Base-by-base conservation (phyloP, 768 basidiomycete species). In the Russula olivacea region DNA sequence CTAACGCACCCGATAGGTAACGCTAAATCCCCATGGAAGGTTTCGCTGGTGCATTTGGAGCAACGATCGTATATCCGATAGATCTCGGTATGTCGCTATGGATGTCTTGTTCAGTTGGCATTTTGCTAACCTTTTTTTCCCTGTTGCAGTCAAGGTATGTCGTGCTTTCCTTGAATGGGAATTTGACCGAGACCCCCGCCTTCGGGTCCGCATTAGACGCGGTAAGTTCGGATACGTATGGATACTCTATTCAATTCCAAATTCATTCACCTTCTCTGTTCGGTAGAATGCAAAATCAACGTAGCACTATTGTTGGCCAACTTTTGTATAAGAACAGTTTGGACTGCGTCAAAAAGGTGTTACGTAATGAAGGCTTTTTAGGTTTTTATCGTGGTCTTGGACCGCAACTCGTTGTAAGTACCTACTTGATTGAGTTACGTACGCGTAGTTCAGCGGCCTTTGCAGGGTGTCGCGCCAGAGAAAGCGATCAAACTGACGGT, bases 401-500 rank as follows among this genome's bases (percentile, higher is more conserved):
- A 10, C 95, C 97, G 43, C 97, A 99, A 70, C 81, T 99, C 51
- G 81, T 98, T 68, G 96, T 92, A 71, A 68, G 81, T 52, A 32
- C 17, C 25, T 30, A 53, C 15, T 32, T 19, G 25, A 19, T 47
- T 12, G n/a, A 40, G 36, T 14, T 12, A 38, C 28, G 36, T 12
- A 30, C 17, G 15, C 19, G 36, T 47, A 17, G 32, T 45, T 62
- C 21, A 55, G 49, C 45, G 38, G 21, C 47, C 7, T 30, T 56
- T n/a, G 34, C 55, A 95, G 93, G 93, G 93, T 64, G 92, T 97
- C 54, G 93, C 93, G 38, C 93, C 93, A 12, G 93, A 97, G 75
- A 97, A 97, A 78, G 97, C 97, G 12, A 97, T 99, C 75, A 99
- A 99, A 74, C 76, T 99, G 64, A 97, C 97, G 2, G 89, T 99